Conservation (phyloP, 495 filamentous ascomycete genomes). For the Thermothielavioides terrestris region DNA sequence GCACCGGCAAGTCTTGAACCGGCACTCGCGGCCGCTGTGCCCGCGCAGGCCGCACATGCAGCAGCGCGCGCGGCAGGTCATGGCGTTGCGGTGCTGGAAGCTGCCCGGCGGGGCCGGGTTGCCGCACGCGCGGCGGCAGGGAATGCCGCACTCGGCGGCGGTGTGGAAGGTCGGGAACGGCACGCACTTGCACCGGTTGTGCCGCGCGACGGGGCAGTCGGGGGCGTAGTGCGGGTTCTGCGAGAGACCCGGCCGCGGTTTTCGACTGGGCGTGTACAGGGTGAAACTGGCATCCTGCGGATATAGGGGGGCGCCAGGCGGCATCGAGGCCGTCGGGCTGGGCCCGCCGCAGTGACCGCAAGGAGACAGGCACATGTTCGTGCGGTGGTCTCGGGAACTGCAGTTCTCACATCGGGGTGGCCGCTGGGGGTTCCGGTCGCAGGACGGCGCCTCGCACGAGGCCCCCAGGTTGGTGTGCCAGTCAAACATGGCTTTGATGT, state of each 20-base stretch:
- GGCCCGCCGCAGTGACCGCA: constrained; percentile 30
- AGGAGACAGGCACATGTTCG: constrained; percentile 11
- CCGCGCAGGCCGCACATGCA: constrained; percentile 34
- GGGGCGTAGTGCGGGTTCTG: constrained; percentile 17
- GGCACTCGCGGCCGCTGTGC: constrained; percentile 30
- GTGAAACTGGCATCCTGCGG: too few species aligned
- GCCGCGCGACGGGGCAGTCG: constrained; percentile 20
- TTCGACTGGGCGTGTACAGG: too few species aligned
- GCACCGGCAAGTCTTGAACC: constrained; percentile 24
- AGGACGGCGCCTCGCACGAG: not conserved
- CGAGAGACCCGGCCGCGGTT: too few species aligned
- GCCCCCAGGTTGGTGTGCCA: not conserved
- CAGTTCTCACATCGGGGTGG: constrained; percentile 27
- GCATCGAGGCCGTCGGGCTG: too few species aligned
- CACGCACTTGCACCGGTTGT: constrained; percentile 32
- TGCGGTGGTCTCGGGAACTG: constrained; percentile 12
- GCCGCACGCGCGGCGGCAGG: constrained; percentile 27
- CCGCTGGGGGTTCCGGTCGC: constrained; percentile 7
- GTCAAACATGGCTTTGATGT: constrained; percentile 32
- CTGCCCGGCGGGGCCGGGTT: constrained; percentile 13
- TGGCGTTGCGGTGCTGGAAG: constrained; percentile 26
- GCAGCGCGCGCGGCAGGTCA: constrained; percentile 29
- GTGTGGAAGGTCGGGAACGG: constrained; percentile 32
- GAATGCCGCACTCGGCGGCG: constrained; percentile 21
- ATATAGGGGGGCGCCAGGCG: too few species aligned